Evolutionary conservation across 331 rosid species (phyloP), one percentile per base, ranked within the genome.

Genomic region (Acacia concinna): DNA sequence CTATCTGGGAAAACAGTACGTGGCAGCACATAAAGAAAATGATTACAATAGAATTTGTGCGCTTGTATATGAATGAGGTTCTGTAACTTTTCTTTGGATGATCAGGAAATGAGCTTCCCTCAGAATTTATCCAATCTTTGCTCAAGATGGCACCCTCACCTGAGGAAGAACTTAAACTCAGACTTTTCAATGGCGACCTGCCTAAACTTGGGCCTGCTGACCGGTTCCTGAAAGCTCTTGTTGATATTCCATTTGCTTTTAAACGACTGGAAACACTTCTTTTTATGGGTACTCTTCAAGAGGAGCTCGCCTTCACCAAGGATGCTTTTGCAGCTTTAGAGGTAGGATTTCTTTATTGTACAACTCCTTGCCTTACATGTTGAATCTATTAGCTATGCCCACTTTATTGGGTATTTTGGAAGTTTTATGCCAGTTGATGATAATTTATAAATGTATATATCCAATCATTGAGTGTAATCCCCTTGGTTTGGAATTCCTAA

Each of bases 91-190:
- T 63, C 51, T 78, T 81, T 63, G 63, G 71, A 71, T 88, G 73
- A 85, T 73, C 89, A 96, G 99, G 99, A 80, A 86, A 91, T 47
- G 99, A 93, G 85, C 97, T 96, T 49, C 98, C 98, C 30, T 13
- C 87, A 0, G 99, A 96, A 62, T 86, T 96, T 67, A 74, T 96
- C 74, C 91, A 93, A 76, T 91, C 91, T 77, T 80, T 96, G 86
- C 88, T 96, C 87, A 93, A 89, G 91, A 96, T 96, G 98, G 88
- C 94, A 72, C 99, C 99, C 23, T 93, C 99, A 25, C 49, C 89
- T 20, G 99, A 96, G 3, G 99, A 96, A 87, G 98, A 96, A 83
- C 93, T 90, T 76, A 96, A 91, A 87, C 99, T 96, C 64, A 88
- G 94, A 85, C 85, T 87, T 52, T 96, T 87, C 73, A 73, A 5